Evolutionary conservation across 257 asterid species (phyloP).

Genomic region (Nicotiana noctiflora): DNA sequence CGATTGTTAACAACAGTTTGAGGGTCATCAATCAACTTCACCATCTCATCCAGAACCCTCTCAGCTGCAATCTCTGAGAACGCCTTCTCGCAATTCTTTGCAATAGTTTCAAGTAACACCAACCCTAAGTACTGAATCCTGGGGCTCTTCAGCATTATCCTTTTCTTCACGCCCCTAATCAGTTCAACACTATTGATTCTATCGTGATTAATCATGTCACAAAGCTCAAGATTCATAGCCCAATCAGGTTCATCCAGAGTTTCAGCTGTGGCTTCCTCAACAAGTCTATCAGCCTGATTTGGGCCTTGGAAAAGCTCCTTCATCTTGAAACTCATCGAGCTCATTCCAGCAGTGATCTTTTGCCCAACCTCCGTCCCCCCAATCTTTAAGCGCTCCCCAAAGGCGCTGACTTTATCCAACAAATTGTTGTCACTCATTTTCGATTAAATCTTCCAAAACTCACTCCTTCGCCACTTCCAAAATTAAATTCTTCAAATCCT

Average conservation of each 20-base stretch:
- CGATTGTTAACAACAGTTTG: conserved; percentile 93
- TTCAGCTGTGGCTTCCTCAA: conserved; percentile 97
- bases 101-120: conserved; percentile 92
- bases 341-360: conserved; percentile 84
- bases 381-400: conserved; percentile 90
- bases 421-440: conserved; percentile 95
- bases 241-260: conserved; percentile 86
- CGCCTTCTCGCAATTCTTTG: conserved; percentile 92
- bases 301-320: conserved; percentile 97
- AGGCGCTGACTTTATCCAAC: conserved; percentile 88
- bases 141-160: conserved; percentile 72
- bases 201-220: conserved; percentile 92
- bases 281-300: conserved; percentile 82
- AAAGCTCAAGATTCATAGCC: conserved; percentile 91
- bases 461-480: neutral
- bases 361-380: conserved; percentile 94
- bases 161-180: conserved; percentile 77
- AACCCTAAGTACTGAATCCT: conserved; percentile 83
- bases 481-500: neutral
- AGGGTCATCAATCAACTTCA: conserved; percentile 96
- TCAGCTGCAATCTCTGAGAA: conserved; percentile 95
- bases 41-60: conserved; percentile 99
- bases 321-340: conserved; percentile 94
- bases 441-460: conserved; percentile 7
- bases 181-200: conserved; percentile 71